phyloP scores from a whole-genome alignment of 2,329 filamentous ascomycete species.

The Ceratocystis destructans region DNA sequence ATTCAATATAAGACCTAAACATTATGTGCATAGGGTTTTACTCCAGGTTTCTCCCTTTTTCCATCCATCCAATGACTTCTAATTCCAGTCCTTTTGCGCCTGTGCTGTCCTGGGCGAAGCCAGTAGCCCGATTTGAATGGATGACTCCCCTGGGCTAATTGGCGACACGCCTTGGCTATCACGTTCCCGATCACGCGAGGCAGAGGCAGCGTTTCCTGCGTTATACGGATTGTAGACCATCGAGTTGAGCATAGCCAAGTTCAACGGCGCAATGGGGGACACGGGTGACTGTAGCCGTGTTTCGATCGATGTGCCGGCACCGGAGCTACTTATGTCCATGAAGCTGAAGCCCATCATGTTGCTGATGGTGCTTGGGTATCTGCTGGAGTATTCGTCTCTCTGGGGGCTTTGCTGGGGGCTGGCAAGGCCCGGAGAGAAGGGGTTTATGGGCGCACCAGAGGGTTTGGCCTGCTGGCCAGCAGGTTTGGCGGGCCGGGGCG shows the following conservation, averaged over 20 bases:
- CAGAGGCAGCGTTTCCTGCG: slow-evolving; percentile 22
- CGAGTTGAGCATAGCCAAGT: slow-evolving; percentile 32
- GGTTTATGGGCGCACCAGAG: neutral
- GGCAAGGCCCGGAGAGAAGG: neutral
- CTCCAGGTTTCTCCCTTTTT: neutral
- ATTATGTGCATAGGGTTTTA: neutral
- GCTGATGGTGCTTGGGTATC: slow-evolving; percentile 13
- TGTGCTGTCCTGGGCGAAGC: slow-evolving; percentile 11
- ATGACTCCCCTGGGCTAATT: slow-evolving; percentile 6
- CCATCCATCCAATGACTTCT: neutral
- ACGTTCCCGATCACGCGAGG: slow-evolving; percentile 24
- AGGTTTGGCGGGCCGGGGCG: slow-evolving; percentile 19
- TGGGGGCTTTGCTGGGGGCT: neutral
- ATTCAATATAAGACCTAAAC: neutral
- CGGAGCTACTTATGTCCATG: neutral
- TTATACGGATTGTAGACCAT: slow-evolving; percentile 38
- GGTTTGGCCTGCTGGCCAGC: slow-evolving; percentile 24
- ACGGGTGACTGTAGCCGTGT: neutral
- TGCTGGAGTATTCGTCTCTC: slow-evolving; percentile 12
- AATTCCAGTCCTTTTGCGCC: slow-evolving; percentile 8
- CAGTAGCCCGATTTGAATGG: slow-evolving; percentile 15
- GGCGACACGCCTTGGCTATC: slow-evolving; percentile 25
- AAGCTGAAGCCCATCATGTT: slow-evolving; percentile 14
- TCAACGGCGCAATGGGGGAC: slow-evolving; percentile 10
- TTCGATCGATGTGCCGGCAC: neutral